These are phyloP conservation scores for Moesziomyces globuligerus DNA, from an alignment of 1,284 basidiomycete species.

Conservation along the genomic window DNA sequence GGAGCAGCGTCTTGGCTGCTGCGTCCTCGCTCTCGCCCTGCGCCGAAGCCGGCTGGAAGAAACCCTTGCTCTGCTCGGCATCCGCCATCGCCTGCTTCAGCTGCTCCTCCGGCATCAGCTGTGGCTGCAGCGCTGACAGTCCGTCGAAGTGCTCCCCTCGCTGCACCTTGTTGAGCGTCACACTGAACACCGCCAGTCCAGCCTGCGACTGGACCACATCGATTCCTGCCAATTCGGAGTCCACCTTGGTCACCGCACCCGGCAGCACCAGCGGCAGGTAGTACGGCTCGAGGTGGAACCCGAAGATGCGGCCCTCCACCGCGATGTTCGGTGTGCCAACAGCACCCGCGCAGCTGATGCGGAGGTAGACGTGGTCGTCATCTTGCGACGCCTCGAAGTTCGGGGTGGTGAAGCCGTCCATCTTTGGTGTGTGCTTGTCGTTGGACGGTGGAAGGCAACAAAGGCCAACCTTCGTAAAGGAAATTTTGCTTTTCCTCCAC, in stretches of 20 bases:
- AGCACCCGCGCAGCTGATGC: constrained; percentile 4
- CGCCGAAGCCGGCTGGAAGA: constrained; percentile 14
- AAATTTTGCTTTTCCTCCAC: neutral
- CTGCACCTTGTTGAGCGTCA: constrained; percentile 23
- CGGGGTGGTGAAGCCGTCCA: constrained; percentile 39
- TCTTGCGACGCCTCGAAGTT: constrained; percentile 21
- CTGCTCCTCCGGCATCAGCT: constrained; percentile 38
- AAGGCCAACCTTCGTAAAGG: neutral
- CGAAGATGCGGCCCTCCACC: constrained; percentile 41
- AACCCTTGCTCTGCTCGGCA: constrained; percentile 30
- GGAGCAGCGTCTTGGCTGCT: constrained; percentile 24
- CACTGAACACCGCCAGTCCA: neutral
- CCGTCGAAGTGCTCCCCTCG: constrained; percentile 24
- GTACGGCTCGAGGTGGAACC: constrained; percentile 30
- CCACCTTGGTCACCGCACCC: constrained; percentile 7
- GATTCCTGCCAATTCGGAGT: neutral
- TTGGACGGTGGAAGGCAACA: neutral
- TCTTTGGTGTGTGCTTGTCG: neutral
- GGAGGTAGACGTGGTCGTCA: constrained; percentile 20
- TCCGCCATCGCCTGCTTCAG: constrained; percentile 32
- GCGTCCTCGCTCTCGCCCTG: constrained; percentile 11
- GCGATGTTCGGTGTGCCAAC: constrained; percentile 19
- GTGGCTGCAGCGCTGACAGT: constrained; percentile 28
- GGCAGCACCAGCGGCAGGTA: constrained; percentile 43
- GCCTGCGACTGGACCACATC: neutral